Conservation (phyloP, 2,329 filamentous ascomycete species). For the Gliomastix tumulicola region DNA sequence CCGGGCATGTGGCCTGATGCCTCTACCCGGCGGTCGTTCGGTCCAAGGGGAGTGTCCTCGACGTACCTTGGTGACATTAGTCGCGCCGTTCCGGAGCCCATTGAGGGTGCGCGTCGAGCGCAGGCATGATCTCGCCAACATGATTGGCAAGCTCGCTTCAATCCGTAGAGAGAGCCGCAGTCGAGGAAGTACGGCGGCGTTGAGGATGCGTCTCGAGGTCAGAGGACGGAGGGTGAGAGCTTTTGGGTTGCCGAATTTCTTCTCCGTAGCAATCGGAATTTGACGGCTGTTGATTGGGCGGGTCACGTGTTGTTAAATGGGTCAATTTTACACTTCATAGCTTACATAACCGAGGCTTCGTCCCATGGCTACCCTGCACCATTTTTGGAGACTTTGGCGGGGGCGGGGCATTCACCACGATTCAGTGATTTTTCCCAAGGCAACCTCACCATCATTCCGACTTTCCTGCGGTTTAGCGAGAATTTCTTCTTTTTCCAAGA, state of each 20-base stretch:
- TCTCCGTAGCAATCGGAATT: conserved; percentile 37
- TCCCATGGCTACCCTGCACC: background rate
- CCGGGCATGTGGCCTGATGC: conserved; percentile 2
- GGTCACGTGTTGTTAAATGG: background rate
- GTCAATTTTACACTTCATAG: no score
- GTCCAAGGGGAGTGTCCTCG: conserved; percentile 18
- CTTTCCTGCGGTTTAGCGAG: background rate
- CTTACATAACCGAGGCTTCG: no score
- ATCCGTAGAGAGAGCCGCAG: conserved; percentile 26
- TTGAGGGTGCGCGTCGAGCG: conserved; percentile 82
- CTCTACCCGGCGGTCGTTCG: no score
- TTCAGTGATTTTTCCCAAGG: background rate
- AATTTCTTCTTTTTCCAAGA: conserved; percentile 1
- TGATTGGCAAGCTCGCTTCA: conserved; percentile 48
- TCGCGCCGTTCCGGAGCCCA: conserved; percentile 66
- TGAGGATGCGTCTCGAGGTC: conserved; percentile 28
- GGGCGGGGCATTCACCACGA: background rate
- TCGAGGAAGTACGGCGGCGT: conserved; percentile 24
- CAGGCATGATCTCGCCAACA: conserved; percentile 91
- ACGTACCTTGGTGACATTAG: conserved; percentile 66
- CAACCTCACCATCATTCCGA: background rate
- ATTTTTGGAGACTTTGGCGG: background rate
- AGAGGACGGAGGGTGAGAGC: conserved; percentile 29
- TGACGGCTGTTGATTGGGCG: conserved; percentile 32
- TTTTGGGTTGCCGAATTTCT: no score